phyloP scores from a whole-genome alignment of 2,329 filamentous ascomycete species.

The Fusarium sp. region DNA sequence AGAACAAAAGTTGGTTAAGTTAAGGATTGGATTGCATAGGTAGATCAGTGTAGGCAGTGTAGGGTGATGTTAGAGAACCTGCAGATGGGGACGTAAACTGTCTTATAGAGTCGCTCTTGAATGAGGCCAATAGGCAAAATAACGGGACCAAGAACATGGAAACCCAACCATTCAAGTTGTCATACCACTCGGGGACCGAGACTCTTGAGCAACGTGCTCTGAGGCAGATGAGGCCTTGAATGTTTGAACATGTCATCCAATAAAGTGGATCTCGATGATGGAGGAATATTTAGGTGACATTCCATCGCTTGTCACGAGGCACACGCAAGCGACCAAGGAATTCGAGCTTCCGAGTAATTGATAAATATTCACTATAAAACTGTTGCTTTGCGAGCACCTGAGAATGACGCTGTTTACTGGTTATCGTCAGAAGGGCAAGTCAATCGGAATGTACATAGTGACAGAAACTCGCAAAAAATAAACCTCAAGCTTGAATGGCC shows the following conservation, averaged over 20 bases:
- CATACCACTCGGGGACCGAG: neutral
- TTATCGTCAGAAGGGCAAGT: neutral
- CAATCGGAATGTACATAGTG: neutral
- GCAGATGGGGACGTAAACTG: neutral
- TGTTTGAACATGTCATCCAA: neutral
- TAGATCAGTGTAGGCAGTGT: neutral
- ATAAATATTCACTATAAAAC: neutral
- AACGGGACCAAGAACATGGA: neutral
- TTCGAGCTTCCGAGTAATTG: rapidly evolving
- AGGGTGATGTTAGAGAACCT: neutral
- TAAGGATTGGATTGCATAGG: neutral
- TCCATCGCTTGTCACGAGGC: no score
- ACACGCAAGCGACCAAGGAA: neutral
- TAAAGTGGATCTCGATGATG: neutral
- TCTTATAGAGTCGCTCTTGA: neutral
- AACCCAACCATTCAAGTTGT: neutral
- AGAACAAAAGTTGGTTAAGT: neutral
- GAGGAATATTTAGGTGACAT: neutral
- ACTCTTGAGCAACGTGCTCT: neutral
- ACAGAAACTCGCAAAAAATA: neutral
- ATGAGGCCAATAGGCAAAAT: neutral
- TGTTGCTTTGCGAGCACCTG: neutral
- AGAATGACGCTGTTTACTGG: no score
- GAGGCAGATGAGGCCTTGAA: neutral
- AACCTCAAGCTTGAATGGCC: neutral